A percentile compares a stretch with the other conserved stretches of the same genome.
Conservation (phyloP, 2,329 filamentous ascomycete species). For the Colletotrichum cereale region DNA sequence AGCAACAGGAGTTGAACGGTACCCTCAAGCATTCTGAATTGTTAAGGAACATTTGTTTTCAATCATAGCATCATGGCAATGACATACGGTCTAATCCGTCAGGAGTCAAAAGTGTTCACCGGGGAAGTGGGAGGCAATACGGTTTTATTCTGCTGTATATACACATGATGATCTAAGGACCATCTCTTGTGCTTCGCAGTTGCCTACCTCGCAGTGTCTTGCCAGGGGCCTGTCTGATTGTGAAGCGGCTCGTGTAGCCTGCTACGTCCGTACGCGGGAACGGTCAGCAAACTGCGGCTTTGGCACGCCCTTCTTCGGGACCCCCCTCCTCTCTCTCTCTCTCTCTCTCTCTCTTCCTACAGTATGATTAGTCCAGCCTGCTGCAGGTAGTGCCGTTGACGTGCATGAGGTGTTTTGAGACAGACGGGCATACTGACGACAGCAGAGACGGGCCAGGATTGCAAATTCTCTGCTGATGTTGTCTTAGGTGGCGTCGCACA, state of each 20-base stretch:
- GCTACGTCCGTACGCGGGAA: background rate
- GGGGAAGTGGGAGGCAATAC: background rate
- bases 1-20: constrained; percentile 12
- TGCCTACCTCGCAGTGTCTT: constrained; percentile 6
- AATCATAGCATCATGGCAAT: constrained; percentile 1
- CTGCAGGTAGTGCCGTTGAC: constrained; percentile 14
- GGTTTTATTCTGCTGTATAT: background rate
- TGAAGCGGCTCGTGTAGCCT: background rate
- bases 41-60: background rate
- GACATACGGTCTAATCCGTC: constrained; percentile 2
- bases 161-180: background rate
- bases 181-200: background rate
- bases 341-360: background rate
- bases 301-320: background rate
- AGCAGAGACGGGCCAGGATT: constrained; percentile 10
- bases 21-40: background rate
- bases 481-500: background rate
- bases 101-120: background rate
- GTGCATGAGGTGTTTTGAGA: constrained; percentile 20
- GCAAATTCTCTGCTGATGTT: constrained; percentile 9
- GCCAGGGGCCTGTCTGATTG: constrained; percentile 3
- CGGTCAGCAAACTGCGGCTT: background rate
- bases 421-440: constrained; percentile 13
- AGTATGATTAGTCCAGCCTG: constrained; percentile 6
- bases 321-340: background rate